These are phyloP conservation scores for Leishmania tarentolae DNA, from an alignment of 208 protist genomes.

Conservation along the genomic window DNA sequence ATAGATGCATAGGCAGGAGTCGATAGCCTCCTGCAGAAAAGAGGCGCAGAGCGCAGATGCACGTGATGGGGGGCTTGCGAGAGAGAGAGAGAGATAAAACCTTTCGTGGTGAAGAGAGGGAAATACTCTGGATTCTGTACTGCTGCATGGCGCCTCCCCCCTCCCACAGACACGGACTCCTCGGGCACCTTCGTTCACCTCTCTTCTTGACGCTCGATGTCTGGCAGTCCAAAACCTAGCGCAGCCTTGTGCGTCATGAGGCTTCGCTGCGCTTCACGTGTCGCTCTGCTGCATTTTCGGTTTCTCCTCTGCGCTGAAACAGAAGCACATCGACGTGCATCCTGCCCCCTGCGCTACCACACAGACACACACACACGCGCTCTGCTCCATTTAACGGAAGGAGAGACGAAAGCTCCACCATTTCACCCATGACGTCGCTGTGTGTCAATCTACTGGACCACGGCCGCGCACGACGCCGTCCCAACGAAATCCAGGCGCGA, in stretches of 20 bases:
- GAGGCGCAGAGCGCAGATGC: neutral
- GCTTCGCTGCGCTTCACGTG: neutral
- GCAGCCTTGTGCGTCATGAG: neutral
- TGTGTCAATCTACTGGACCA: constrained; percentile 14
- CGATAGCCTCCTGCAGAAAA: neutral
- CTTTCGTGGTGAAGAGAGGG: neutral
- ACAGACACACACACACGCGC: neutral
- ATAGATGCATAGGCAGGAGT: neutral
- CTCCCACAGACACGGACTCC: neutral
- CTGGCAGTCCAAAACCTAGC: neutral
- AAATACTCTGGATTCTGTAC: neutral
- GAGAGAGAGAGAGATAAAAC: neutral
- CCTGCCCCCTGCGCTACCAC: neutral
- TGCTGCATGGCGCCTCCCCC: neutral
- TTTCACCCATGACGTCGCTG: neutral
- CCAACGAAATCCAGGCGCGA: constrained; percentile 78
- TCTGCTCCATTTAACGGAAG: neutral
- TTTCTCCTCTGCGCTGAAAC: neutral
- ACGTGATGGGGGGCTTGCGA: neutral
- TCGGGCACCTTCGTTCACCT: neutral
- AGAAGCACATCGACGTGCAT: neutral
- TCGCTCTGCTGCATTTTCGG: too few species aligned
- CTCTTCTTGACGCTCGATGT: too few species aligned
- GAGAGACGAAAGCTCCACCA: neutral
- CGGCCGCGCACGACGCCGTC: constrained; percentile 85